A percentile compares a stretch with the other conserved stretches of the same genome.
phyloP scores from a whole-genome alignment of 1,284 basidiomycete species.

The Marasmius sp. region DNA sequence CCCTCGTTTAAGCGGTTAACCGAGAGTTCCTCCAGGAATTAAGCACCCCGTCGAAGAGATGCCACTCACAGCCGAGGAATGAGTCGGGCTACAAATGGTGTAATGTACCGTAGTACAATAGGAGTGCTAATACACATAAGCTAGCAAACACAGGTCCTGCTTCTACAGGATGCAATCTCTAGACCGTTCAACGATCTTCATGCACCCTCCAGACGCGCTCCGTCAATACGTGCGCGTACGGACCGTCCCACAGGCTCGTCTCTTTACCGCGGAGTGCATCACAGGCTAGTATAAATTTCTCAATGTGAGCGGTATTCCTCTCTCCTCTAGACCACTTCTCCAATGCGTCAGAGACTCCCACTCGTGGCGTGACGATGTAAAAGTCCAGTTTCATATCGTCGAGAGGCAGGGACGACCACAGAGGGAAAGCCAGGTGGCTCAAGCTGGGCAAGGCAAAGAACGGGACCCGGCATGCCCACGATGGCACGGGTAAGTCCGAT shows the following conservation, averaged over 20 bases:
- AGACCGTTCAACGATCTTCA: neutral
- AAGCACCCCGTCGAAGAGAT: constrained; percentile 1
- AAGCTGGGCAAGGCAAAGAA: constrained; percentile 30
- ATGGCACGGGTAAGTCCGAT: constrained; percentile 15
- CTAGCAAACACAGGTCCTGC: no score
- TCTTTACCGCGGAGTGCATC: neutral
- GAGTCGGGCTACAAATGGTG: no score
- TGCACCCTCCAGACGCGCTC: neutral
- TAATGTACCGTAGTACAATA: no score
- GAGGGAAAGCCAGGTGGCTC: constrained; percentile 31
- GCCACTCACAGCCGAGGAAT: neutral
- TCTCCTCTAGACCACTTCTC: neutral
- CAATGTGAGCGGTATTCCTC: neutral
- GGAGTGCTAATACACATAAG: no score
- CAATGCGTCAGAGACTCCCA: neutral
- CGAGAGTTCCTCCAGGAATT: neutral
- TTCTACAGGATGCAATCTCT: neutral
- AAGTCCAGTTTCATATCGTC: neutral
- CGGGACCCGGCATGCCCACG: constrained; percentile 25
- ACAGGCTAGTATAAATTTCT: neutral
- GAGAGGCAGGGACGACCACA: constrained; percentile 5
- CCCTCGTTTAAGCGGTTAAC: neutral
- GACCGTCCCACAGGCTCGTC: neutral
- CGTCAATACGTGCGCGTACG: neutral
- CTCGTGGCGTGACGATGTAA: neutral